Evolutionary conservation across 257 asterid species (phyloP).

Genomic region (Galeopsis tetrahit): DNA sequence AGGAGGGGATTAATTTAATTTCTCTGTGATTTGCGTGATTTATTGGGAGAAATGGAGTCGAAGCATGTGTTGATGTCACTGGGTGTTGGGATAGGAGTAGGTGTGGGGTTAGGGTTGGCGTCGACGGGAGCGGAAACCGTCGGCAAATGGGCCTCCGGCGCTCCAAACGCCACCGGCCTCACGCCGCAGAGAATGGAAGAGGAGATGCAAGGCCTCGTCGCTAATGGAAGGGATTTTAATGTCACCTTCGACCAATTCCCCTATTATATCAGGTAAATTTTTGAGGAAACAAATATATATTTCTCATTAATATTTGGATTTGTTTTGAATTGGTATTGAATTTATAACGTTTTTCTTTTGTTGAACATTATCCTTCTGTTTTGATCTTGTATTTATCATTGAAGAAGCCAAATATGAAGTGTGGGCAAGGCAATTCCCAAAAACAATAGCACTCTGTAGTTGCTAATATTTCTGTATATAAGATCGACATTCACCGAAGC

Average conservation of each 20-base stretch:
- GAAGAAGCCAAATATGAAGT: neutral
- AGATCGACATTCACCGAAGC: neutral
- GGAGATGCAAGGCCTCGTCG: conserved; percentile 62
- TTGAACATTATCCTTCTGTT: neutral
- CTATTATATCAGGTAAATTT: conserved; percentile 62
- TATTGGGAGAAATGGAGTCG: conserved; percentile 57
- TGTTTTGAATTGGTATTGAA: neutral
- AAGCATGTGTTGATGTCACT: conserved; percentile 72
- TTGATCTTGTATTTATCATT: neutral
- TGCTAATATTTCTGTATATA: conserved; percentile 20
- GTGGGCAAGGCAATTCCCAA: neutral
- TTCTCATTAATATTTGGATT: neutral
- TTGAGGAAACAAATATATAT: neutral
- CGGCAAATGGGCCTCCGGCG: conserved; percentile 50
- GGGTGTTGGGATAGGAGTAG: conserved; percentile 79
- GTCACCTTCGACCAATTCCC: conserved; percentile 80
- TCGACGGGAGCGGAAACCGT: conserved; percentile 58
- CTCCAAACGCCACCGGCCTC: conserved; percentile 34
- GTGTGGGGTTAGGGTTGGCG: conserved; percentile 79
- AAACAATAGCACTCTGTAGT: neutral
- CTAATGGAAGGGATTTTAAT: conserved; percentile 60
- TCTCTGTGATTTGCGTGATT: neutral
- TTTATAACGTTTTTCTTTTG: neutral
- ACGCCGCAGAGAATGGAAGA: conserved; percentile 62
- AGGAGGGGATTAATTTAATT: neutral